Conservation (phyloP, 805 yeast species). For the Candida glaebosa region DNA sequence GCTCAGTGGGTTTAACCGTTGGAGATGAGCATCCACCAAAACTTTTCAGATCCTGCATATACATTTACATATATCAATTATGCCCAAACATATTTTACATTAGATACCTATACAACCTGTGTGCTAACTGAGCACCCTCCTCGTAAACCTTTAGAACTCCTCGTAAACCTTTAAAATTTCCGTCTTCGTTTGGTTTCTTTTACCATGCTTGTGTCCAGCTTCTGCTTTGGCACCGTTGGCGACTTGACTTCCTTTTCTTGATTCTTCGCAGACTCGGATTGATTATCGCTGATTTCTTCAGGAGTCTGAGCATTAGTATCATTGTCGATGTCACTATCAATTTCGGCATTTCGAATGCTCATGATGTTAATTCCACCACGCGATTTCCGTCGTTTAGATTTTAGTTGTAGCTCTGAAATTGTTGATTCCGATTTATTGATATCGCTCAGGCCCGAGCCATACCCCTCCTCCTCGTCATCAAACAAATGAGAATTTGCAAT, state of each 20-base stretch:
- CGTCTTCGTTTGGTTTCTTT: constrained; percentile 10
- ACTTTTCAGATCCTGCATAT: constrained; percentile 1
- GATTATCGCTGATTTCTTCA: not conserved
- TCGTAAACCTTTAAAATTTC: constrained; percentile 2
- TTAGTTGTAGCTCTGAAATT: constrained; percentile 5
- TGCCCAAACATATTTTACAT: not conserved
- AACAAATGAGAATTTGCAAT: constrained; percentile 35
- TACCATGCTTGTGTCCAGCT: too few species aligned
- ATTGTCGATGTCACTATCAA: constrained; percentile 1
- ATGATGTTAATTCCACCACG: constrained; percentile 24
- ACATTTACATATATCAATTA: not conserved
- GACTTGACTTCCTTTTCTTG: too few species aligned
- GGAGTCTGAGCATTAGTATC: not conserved
- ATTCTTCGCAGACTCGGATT: not conserved
- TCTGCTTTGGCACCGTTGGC: too few species aligned
- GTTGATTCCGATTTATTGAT: constrained; percentile 7
- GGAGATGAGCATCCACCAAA: constrained; percentile 1
- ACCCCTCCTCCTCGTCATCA: constrained; percentile 34
- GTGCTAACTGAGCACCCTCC: too few species aligned
- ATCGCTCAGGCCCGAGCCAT: constrained; percentile 7
- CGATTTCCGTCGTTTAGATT: constrained; percentile 22
- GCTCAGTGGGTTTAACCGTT: not conserved
- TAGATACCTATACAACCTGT: too few species aligned
- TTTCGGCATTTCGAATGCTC: constrained; percentile 1
- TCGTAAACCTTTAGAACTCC: too few species aligned